Evolutionary conservation across 768 basidiomycete genomes (phyloP).

Genomic region (Naganishia onofrii): DNA sequence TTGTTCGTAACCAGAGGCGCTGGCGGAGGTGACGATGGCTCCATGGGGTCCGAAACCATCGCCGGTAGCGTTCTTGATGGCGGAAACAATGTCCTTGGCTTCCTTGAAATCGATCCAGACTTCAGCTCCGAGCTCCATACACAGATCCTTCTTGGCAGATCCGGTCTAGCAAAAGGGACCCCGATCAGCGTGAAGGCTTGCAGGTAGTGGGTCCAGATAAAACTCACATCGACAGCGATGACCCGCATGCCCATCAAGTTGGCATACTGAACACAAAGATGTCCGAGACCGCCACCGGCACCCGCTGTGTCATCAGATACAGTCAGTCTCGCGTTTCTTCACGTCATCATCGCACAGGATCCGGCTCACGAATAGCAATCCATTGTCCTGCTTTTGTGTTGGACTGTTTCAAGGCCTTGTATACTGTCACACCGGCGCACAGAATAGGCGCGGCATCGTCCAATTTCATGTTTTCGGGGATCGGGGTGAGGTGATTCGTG

Average conservation of each 20-base stretch:
- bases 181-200: no score
- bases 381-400: constrained; percentile 64
- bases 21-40: constrained; percentile 51
- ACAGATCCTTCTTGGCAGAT: constrained; percentile 66
- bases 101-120: constrained; percentile 69
- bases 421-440: constrained; percentile 78
- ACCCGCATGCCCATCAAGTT: constrained; percentile 72
- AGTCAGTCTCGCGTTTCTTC: neutral
- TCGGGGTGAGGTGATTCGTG: constrained; percentile 63
- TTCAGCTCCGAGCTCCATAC: constrained; percentile 66
- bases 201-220: no score
- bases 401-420: constrained; percentile 76
- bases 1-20: constrained; percentile 54
- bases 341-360: neutral
- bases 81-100: constrained; percentile 64
- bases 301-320: constrained; percentile 33
- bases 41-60: constrained; percentile 71
- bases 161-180: constrained; percentile 60
- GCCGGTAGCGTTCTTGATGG: constrained; percentile 62
- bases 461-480: constrained; percentile 62
- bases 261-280: constrained; percentile 81
- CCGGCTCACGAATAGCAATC: constrained; percentile 37
- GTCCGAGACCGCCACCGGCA: constrained; percentile 66
- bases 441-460: constrained; percentile 69
- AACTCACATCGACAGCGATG: constrained; percentile 65